These are phyloP conservation scores for Inga laurina DNA, from an alignment of 306 rosid genomes.

Conservation along the genomic window DNA sequence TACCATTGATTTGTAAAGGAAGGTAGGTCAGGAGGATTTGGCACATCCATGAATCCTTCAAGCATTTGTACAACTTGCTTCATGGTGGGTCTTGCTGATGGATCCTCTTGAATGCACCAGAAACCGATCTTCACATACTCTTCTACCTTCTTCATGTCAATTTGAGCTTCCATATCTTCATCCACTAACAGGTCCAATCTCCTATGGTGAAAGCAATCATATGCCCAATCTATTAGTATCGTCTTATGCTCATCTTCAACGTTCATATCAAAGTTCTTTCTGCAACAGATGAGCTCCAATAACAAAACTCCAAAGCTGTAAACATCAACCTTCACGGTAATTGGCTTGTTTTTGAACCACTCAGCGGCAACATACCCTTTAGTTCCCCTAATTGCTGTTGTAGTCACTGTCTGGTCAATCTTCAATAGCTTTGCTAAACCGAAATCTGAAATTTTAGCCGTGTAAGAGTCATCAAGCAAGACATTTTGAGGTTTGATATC, in stretches of 20 bases:
- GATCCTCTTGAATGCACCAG: constrained; percentile 20
- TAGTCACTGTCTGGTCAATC: neutral
- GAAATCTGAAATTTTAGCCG: neutral
- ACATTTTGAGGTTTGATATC: constrained; percentile 2
- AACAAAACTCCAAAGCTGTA: too few relatives aligned
- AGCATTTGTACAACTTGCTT: neutral
- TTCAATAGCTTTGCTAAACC: neutral
- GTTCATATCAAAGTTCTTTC: constrained; percentile 5
- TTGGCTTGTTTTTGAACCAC: constrained; percentile 19
- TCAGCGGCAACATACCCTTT: constrained; percentile 18
- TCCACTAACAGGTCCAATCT: neutral
- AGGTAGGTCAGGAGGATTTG: constrained; percentile 7
- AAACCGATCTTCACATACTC: neutral
- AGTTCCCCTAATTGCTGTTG: constrained; percentile 16
- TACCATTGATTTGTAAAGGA: neutral
- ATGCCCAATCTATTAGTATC: constrained; percentile 14
- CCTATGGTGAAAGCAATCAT: neutral
- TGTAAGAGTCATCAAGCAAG: neutral
- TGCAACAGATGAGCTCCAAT: neutral
- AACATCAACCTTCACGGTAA: neutral
- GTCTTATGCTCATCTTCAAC: neutral
- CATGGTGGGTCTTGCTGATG: neutral
- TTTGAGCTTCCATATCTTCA: neutral
- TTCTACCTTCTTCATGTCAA: constrained; percentile 8
- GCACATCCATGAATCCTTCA: constrained; percentile 18